Evolutionary conservation across 2,329 filamentous ascomycete genomes (phyloP), one percentile per base, ranked within the genome.

Genomic region (Lecanicillium sp.): DNA sequence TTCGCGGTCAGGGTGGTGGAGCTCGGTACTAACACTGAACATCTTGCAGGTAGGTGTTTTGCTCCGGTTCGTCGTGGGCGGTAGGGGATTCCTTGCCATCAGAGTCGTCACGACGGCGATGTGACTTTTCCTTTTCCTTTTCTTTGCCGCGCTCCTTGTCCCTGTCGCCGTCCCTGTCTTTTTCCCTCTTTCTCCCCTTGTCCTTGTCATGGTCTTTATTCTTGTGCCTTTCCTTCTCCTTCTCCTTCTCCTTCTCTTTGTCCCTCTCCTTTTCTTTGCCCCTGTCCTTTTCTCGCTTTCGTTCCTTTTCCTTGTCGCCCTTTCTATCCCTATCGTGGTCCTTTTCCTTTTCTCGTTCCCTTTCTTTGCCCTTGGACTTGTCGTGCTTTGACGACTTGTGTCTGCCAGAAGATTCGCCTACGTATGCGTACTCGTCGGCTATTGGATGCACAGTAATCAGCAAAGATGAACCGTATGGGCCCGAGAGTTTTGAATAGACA

Each of bases 401-500:
- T 18, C 17, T 22, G 25, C 33, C 36, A 11, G 49, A 44, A 12
- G 48, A 38, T 22, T 43, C 40, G 37, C 41, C 42, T 13, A 41
- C 37, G 25, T 48, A 39, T 28, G 42, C 38, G 40, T 55, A 51
- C 32, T 54, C 44, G 15, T 41, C 31, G 4, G 30, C 47, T 51
- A n/a, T 13, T 12, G 27, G 18, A 17, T n/a, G 13, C 25, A 37
- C 19, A 18, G 44, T 11, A 7, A 11, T 25, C 22, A 25, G 22
- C 22, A 25, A 25, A 7, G 22, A 11, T 25, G n/a, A n/a, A n/a
- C n/a, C n/a, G n/a, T n/a, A n/a, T n/a, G n/a, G n/a, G n/a, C n/a
- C n/a, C n/a, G n/a, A n/a, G n/a, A n/a, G n/a, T n/a, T n/a, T n/a
- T n/a, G n/a, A n/a, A n/a, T n/a, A n/a, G n/a, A n/a, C n/a, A n/a